These are phyloP conservation scores for Solanum ossicruentum DNA, from an alignment of 257 asterid species.

Conservation along the genomic window DNA sequence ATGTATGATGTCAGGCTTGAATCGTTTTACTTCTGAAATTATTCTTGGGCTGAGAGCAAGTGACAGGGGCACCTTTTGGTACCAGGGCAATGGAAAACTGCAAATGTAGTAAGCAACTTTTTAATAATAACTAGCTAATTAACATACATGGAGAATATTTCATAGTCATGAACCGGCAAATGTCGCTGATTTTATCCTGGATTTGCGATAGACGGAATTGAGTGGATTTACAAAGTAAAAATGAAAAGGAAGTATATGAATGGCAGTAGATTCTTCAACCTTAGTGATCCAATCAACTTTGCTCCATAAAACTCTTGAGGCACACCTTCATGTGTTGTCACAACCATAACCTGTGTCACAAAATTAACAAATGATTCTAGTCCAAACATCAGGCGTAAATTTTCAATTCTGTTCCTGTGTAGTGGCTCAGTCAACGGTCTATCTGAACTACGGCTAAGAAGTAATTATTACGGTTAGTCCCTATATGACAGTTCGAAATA, in stretches of 20 bases:
- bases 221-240: not conserved
- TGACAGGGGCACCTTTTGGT: slow-evolving; percentile 84
- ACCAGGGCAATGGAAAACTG: slow-evolving; percentile 96
- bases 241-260: not conserved
- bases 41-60: slow-evolving; percentile 99
- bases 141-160: not conserved
- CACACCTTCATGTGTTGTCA: slow-evolving; percentile 97
- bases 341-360: slow-evolving; percentile 78
- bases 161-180: not conserved
- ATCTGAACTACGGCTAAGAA: not conserved
- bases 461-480: not conserved
- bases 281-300: slow-evolving; percentile 75
- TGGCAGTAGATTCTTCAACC: slow-evolving; percentile 23
- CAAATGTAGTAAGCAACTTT: slow-evolving; percentile 3
- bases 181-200: not conserved
- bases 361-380: not conserved
- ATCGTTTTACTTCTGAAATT: slow-evolving; percentile 77
- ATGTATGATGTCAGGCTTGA: slow-evolving; percentile 95
- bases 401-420: not conserved
- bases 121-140: not conserved
- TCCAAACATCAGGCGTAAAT: not conserved
- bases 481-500: not conserved
- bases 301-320: slow-evolving; percentile 98
- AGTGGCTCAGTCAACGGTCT: not conserved
- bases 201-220: not conserved